Base-by-base conservation (phyloP, 345 rosid genomes). In the Boechera retrofracta region DNA sequence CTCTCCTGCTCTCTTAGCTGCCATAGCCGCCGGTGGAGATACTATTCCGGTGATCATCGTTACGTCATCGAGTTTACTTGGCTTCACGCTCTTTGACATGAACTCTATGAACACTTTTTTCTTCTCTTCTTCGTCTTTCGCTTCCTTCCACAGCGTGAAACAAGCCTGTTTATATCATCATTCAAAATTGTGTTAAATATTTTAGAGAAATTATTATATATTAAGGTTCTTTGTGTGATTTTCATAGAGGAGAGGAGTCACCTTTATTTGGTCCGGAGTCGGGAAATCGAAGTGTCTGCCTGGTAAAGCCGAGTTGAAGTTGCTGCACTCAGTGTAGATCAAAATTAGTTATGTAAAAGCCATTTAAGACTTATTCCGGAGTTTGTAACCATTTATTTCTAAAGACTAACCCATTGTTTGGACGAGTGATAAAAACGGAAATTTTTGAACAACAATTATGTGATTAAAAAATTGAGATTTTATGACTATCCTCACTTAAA, bases 11-110 rank as follows among this genome's bases (percentile, higher is more conserved):
- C 80, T 92, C 80, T 95, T 95, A 0, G 92, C 91, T 0, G 87
- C 98, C 96, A 92, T 90, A 41, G 92, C 97, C 4, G 95, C 97
- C 0, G 96, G 97, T 0, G 97, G 97, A 1, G 89, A 88, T 4
- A 78, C 70, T 26, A 94, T 48, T 33, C 97, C 97, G 2, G 86
- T 79, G 10, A 89, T 47, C 80, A 94, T 32, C 6, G 94, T 86
- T 5, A 54, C 76, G 58, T 87, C 81, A 54, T 94, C 98, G 7
- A 89, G 69, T 79, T 75, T 83, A 82, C 87, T 88, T 9, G 88
- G 82, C 21, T 65, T 78, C 16, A 90, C 77, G 0, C 13, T 74
- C 18, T 84, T 4, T 61, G 73, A 77, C 72, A 92, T 83, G 54
- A 92, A 89, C 2, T 79, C 47, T 11, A 69, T n/a, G 18, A 94